Evolutionary conservation across 176 grass and related monocot genomes (phyloP).

Genomic region (Typha latifolia): DNA sequence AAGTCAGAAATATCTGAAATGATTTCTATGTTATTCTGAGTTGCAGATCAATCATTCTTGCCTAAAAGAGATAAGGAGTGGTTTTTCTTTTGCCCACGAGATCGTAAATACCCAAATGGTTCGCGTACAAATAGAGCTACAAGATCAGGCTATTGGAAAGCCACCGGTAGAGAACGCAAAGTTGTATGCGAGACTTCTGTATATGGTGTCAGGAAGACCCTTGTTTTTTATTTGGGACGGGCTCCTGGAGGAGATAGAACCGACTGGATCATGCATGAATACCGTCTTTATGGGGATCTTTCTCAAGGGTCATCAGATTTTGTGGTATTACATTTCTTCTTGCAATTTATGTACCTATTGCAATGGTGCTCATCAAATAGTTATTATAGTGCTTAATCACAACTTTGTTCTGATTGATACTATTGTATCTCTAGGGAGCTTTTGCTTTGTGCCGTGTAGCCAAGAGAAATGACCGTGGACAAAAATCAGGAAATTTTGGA

Average conservation of each 20-base stretch:
- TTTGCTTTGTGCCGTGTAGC: slow-evolving; percentile 81
- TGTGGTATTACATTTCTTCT: slow-evolving; percentile 15
- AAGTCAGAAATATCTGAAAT: too few relatives aligned
- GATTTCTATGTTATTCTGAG: too few relatives aligned
- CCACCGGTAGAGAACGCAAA: slow-evolving; percentile 34
- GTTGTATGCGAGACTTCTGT: slow-evolving; percentile 20
- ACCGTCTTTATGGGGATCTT: slow-evolving; percentile 29
- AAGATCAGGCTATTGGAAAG: slow-evolving; percentile 31
- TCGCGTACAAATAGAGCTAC: slow-evolving; percentile 35
- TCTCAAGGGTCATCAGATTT: slow-evolving; percentile 26
- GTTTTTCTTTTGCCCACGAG: slow-evolving; percentile 37
- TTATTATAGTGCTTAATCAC: too few relatives aligned
- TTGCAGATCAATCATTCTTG: slow-evolving; percentile 33
- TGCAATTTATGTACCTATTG: too few relatives aligned
- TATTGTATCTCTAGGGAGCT: slow-evolving; percentile 11
- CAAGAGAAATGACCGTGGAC: slow-evolving; percentile 56
- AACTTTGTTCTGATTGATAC: not conserved
- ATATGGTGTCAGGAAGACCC: slow-evolving; percentile 21
- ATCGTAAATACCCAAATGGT: slow-evolving; percentile 33
- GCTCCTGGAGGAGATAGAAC: slow-evolving; percentile 33
- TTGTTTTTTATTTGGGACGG: slow-evolving; percentile 30
- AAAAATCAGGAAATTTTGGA: slow-evolving; percentile 5
- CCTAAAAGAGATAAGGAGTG: slow-evolving; percentile 32
- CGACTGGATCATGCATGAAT: slow-evolving; percentile 36
- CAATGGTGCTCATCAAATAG: too few relatives aligned